Percentiles rank a stretch among this genome's conserved stretches.
These are phyloP conservation scores for Ilyonectria destructans DNA, from an alignment of 2,329 filamentous ascomycete genomes.

Conservation along the genomic window DNA sequence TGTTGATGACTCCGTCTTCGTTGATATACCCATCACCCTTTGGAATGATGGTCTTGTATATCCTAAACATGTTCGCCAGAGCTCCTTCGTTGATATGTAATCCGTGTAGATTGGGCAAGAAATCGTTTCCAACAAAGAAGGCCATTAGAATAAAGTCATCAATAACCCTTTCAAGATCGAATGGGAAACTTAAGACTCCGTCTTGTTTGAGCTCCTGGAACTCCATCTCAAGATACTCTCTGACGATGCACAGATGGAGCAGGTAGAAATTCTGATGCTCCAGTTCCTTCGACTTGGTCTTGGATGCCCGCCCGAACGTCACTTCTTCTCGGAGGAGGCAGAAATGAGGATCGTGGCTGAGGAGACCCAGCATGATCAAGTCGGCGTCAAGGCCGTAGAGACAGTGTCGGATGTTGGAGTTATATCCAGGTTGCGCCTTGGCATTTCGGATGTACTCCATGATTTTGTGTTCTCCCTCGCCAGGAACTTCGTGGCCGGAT, in stretches of 20 bases:
- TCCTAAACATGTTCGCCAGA: slow-evolving; percentile 95
- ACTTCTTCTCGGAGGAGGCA: slow-evolving; percentile 97
- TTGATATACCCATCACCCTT: slow-evolving; percentile 96
- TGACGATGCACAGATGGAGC: slow-evolving; percentile 96
- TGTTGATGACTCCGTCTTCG: slow-evolving; percentile 92
- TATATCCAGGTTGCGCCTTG: slow-evolving; percentile 94
- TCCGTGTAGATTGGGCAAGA: slow-evolving; percentile 95
- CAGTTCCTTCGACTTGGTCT: slow-evolving; percentile 93
- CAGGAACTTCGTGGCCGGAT: slow-evolving; percentile 97
- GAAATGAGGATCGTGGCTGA: slow-evolving; percentile 99
- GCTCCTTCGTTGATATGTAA: slow-evolving; percentile 99
- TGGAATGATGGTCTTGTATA: slow-evolving; percentile 93
- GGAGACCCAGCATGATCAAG: slow-evolving; percentile 96
- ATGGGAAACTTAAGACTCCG: slow-evolving; percentile 81
- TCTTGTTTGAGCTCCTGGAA: slow-evolving; percentile 92
- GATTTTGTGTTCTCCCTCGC: slow-evolving; percentile 99
- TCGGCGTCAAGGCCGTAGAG: slow-evolving; percentile 98
- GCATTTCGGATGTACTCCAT: slow-evolving; percentile 99
- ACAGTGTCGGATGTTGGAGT: slow-evolving; percentile 95
- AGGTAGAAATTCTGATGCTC: slow-evolving; percentile 99
- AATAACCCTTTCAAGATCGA: slow-evolving; percentile 96
- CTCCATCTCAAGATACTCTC: slow-evolving; percentile 96
- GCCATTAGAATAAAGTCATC: slow-evolving; percentile 99
- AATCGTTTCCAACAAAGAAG: slow-evolving; percentile 99
- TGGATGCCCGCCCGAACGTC: slow-evolving; percentile 91